Conservation (phyloP, 1,139 yeast species). For the Sugiyamaella paludigena region DNA sequence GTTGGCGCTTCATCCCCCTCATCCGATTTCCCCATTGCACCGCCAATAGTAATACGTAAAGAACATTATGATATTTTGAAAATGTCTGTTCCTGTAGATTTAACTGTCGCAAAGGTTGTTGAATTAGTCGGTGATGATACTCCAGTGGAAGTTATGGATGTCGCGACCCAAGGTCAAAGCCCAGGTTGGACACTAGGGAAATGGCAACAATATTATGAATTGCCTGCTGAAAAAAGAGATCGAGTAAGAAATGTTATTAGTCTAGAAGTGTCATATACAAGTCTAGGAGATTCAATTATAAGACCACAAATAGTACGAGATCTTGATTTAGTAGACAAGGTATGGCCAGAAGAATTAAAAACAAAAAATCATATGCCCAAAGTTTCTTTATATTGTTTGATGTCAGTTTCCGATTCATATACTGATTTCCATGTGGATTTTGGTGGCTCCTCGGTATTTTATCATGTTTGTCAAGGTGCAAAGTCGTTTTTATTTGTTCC, state of each 20-base stretch:
- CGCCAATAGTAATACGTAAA: constrained; percentile 43
- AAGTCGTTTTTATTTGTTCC: constrained; percentile 78
- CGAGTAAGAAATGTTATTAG: constrained; percentile 78
- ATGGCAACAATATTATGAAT: constrained; percentile 74
- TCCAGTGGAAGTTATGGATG: constrained; percentile 85
- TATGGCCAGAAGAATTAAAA: constrained; percentile 49
- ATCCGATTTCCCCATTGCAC: constrained; percentile 27
- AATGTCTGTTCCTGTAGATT: constrained; percentile 44
- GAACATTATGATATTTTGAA: constrained; percentile 39
- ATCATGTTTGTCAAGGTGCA: constrained; percentile 70
- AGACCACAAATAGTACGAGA: constrained; percentile 69
- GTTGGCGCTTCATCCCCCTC: constrained; percentile 8
- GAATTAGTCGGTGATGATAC: constrained; percentile 60
- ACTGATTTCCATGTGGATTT: constrained; percentile 92
- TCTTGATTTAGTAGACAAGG: constrained; percentile 65
- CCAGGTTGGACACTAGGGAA: constrained; percentile 65
- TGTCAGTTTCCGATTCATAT: constrained; percentile 78
- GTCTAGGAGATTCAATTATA: constrained; percentile 49
- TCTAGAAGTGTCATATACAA: constrained; percentile 65
- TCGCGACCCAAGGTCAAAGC: constrained; percentile 65
- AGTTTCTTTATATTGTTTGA: constrained; percentile 78
- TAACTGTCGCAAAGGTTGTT: constrained; percentile 58
- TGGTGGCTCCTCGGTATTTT: constrained; percentile 90
- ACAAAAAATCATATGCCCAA: constrained; percentile 46
- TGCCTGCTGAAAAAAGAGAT: constrained; percentile 49